Evolutionary conservation across 352 stramenopile species (phyloP).

Genomic region (Peronospora tabacina): DNA sequence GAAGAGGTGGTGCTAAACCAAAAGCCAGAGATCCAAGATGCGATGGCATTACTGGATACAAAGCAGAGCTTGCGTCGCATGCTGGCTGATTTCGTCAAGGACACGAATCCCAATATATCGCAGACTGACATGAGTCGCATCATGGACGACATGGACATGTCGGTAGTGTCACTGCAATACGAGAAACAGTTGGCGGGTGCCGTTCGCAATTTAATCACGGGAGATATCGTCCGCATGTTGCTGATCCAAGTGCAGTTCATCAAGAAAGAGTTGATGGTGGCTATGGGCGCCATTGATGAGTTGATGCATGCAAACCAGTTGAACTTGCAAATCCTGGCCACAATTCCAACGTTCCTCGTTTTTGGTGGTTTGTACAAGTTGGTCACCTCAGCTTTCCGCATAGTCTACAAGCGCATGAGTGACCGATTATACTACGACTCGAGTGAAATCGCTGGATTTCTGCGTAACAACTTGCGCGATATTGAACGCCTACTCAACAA

Average conservation of each 20-base stretch:
- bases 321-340: slow-evolving; percentile 82
- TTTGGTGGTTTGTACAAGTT: slow-evolving; percentile 68
- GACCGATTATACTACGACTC: slow-evolving; percentile 74
- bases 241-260: slow-evolving; percentile 86
- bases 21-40: slow-evolving; percentile 78
- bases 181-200: slow-evolving; percentile 55
- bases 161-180: slow-evolving; percentile 63
- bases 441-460: slow-evolving; percentile 58
- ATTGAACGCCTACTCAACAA: slow-evolving; percentile 83
- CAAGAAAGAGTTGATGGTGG: slow-evolving; percentile 86
- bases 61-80: slow-evolving; percentile 79
- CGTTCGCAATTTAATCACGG: slow-evolving; percentile 73
- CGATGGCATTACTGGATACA: slow-evolving; percentile 60
- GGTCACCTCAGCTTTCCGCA: slow-evolving; percentile 45
- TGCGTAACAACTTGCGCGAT: slow-evolving; percentile 75
- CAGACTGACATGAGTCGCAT: slow-evolving; percentile 36
- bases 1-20: slow-evolving; percentile 76
- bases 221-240: slow-evolving; percentile 83
- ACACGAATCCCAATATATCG: slow-evolving; percentile 55
- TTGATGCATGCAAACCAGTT: slow-evolving; percentile 85
- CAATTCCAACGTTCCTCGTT: slow-evolving; percentile 72
- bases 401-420: slow-evolving; percentile 73
- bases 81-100: slow-evolving; percentile 68
- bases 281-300: slow-evolving; percentile 82
- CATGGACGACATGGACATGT: slow-evolving; percentile 67